phyloP scores from a whole-genome alignment of 1,139 yeast genomes.

The Trichomonascaceae sp. region DNA sequence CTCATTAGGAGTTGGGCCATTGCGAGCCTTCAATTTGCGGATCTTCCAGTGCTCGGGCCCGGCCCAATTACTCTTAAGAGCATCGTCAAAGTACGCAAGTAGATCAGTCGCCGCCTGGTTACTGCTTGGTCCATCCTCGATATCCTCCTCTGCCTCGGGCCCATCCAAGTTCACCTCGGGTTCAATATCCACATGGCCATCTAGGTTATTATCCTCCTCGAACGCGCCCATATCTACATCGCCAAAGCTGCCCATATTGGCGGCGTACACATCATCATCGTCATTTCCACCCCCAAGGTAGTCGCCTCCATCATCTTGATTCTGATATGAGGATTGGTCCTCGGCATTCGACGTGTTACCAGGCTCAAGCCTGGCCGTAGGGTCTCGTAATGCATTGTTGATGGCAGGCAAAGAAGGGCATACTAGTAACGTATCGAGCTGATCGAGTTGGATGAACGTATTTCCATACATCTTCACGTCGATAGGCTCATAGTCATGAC shows the following conservation, averaged over 20 bases:
- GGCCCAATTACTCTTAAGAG: constrained; percentile 62
- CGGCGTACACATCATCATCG: background rate
- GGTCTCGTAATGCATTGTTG: background rate
- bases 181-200: too few species aligned
- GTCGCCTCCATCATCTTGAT: background rate
- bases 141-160: too few species aligned
- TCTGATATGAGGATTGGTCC: background rate
- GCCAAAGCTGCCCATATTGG: constrained; percentile 1
- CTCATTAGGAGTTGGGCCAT: constrained; percentile 6
- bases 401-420: background rate
- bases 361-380: too few species aligned
- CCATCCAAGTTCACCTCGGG: too few species aligned
- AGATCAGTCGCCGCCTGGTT: too few species aligned
- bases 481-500: too few species aligned
- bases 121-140: too few species aligned
- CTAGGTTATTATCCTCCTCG: too few species aligned
- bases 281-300: too few species aligned
- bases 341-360: too few species aligned
- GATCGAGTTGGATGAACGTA: background rate
- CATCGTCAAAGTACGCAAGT: constrained; percentile 69
- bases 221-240: too few species aligned
- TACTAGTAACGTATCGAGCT: background rate
- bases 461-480: too few species aligned
- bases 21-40: constrained; percentile 35
- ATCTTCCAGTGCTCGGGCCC: constrained; percentile 96